These are phyloP conservation scores for Crithidia mellificae DNA, from an alignment of 208 protist genomes.

Conservation along the genomic window DNA sequence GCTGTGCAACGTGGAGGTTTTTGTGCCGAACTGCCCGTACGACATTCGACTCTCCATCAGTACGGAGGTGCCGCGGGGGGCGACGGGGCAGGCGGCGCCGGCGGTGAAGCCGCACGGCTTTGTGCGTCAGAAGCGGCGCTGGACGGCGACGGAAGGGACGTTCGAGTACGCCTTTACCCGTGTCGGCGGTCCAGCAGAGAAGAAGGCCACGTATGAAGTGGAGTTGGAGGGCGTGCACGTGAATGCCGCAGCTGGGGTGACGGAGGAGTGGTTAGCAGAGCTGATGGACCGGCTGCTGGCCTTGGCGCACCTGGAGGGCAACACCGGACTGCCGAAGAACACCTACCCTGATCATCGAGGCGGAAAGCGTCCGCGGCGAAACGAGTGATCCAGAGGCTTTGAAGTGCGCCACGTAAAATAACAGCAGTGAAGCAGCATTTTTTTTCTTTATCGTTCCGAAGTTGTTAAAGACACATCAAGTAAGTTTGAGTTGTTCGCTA, in stretches of 20 bases:
- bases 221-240: slow-evolving; percentile 69
- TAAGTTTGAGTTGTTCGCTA: no score
- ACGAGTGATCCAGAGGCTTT: neutral
- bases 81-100: slow-evolving; percentile 18
- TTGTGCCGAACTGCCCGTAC: slow-evolving; percentile 54
- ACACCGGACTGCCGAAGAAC: slow-evolving; percentile 24
- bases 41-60: slow-evolving; percentile 71
- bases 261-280: slow-evolving; percentile 45
- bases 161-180: slow-evolving; percentile 74
- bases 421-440: no score
- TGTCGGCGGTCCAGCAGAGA: slow-evolving; percentile 24
- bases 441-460: no score
- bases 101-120: slow-evolving; percentile 28
- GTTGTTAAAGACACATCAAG: no score
- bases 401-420: neutral
- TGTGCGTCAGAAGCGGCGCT: slow-evolving; percentile 60
- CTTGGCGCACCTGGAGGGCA: slow-evolving; percentile 39
- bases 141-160: slow-evolving; percentile 37
- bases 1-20: slow-evolving; percentile 63
- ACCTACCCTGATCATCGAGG: no score
- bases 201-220: slow-evolving; percentile 50
- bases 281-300: slow-evolving; percentile 43
- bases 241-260: slow-evolving; percentile 40
- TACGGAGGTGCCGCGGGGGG: slow-evolving; percentile 29
- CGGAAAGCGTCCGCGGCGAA: neutral